Evolutionary conservation across 225 moss, liverwort and hornwort genomes (phyloP).

Genomic region (Physcomitrellopsis africana): DNA sequence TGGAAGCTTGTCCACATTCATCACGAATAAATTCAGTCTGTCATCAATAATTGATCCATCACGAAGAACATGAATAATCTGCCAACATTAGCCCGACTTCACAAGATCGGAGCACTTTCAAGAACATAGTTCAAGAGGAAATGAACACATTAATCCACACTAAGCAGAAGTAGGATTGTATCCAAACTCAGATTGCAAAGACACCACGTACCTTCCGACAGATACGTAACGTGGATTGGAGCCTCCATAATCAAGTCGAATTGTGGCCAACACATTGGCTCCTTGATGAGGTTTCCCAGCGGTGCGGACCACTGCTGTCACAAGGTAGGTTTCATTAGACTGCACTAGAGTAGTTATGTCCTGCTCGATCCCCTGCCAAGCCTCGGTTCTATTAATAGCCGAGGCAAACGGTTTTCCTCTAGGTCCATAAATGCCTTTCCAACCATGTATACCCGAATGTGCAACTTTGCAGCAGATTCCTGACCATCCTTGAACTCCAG

Average conservation of each 20-base stretch:
- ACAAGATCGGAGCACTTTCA: conserved; percentile 3
- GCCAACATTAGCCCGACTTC: conserved; percentile 21
- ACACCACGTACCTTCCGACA: conserved; percentile 53
- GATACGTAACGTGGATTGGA: conserved; percentile 42
- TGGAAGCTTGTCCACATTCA: conserved; percentile 37
- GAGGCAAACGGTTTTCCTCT: conserved; percentile 56
- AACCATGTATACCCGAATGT: conserved; percentile 49
- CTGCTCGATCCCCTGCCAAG: conserved; percentile 66
- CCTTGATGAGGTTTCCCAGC: conserved; percentile 51
- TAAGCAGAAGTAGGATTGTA: neutral
- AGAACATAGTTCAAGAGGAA: conserved; percentile 17
- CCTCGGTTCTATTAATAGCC: conserved; percentile 52
- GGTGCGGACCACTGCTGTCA: conserved; percentile 51
- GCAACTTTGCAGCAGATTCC: conserved; percentile 54
- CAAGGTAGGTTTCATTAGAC: conserved; percentile 46
- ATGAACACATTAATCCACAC: neutral
- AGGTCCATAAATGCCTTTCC: conserved; percentile 53
- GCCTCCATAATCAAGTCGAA: conserved; percentile 53
- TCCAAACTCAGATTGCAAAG: conserved; percentile 15
- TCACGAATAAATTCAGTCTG: conserved; percentile 17
- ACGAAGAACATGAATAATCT: conserved; percentile 19
- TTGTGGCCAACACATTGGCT: conserved; percentile 55
- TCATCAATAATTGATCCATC: neutral
- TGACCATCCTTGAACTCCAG: conserved; percentile 56
- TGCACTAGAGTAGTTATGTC: conserved; percentile 54